These are phyloP conservation scores for Parmelia sp. DNA, from an alignment of 495 filamentous ascomycete species.

Conservation along the genomic window DNA sequence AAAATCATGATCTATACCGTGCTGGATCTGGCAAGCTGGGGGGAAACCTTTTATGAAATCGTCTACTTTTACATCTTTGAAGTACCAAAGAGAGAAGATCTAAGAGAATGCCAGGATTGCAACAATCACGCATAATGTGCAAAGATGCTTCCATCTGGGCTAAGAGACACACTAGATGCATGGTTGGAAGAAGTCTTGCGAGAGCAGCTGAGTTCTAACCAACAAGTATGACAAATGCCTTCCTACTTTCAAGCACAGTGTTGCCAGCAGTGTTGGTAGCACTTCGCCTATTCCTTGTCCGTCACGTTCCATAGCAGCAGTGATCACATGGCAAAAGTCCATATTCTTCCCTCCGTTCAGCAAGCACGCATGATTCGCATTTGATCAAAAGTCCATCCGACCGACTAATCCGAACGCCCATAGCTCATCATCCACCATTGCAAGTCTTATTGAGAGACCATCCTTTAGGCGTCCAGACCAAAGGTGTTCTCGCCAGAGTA, in stretches of 20 bases:
- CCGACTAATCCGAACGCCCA: conserved; percentile 11
- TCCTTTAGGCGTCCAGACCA: conserved; percentile 39
- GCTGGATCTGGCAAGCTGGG: not conserved
- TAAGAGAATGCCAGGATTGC: not conserved
- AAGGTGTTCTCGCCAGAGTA: conserved; percentile 98
- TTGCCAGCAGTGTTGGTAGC: conserved; percentile 7
- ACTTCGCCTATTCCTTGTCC: conserved; percentile 2
- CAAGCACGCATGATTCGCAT: conserved; percentile 5
- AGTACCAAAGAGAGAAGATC: not conserved
- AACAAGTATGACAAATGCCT: not conserved
- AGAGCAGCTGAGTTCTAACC: conserved; percentile 9
- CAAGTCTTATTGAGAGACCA: not conserved
- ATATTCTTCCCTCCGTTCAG: not conserved
- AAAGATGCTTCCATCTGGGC: not conserved
- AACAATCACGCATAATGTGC: not conserved
- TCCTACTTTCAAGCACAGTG: conserved; percentile 1
- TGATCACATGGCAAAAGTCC: not conserved
- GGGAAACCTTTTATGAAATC: not conserved
- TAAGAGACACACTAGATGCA: not conserved
- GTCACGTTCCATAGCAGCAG: conserved; percentile 7
- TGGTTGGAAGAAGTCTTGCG: not conserved
- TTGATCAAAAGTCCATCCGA: conserved; percentile 11
- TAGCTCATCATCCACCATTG: conserved; percentile 15
- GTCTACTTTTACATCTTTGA: not conserved
- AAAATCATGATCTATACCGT: not conserved